Evolutionary conservation across 495 filamentous ascomycete genomes (phyloP).

Genomic region (Diplogelasinospora grovesii): DNA sequence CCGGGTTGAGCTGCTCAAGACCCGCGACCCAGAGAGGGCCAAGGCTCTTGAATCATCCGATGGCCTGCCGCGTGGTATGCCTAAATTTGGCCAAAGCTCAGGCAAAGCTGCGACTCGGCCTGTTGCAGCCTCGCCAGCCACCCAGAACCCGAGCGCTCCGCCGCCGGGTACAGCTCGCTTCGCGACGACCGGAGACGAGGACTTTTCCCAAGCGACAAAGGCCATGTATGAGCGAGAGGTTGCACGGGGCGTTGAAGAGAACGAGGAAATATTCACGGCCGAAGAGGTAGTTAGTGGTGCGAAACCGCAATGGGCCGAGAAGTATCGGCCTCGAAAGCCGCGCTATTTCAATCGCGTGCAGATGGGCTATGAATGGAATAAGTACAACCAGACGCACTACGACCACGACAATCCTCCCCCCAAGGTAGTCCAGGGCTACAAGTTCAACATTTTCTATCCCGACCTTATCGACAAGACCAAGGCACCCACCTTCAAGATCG

Average conservation of each 20-base stretch:
- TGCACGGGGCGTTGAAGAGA: conserved; percentile 83
- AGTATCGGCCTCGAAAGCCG: conserved; percentile 88
- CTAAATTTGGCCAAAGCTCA: conserved; percentile 5
- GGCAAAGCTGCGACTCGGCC: conserved; percentile 18
- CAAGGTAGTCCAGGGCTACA: conserved; percentile 97
- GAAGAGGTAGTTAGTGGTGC: conserved; percentile 69
- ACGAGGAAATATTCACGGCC: conserved; percentile 91
- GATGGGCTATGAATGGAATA: conserved; percentile 99
- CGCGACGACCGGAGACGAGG: conserved; percentile 66
- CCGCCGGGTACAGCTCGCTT: conserved; percentile 63
- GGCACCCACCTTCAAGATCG: conserved; percentile 91
- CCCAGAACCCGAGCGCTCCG: conserved; percentile 26
- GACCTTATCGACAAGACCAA: conserved; percentile 95
- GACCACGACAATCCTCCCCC: conserved; percentile 98
- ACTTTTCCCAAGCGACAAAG: conserved; percentile 87
- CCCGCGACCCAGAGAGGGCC: conserved; percentile 67
- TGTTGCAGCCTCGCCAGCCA: conserved; percentile 22
- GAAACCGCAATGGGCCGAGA: conserved; percentile 77
- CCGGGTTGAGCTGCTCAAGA: conserved; percentile 58
- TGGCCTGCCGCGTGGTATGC: conserved; percentile 13
- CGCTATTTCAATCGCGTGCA: conserved; percentile 97
- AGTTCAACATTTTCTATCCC: conserved; percentile 99
- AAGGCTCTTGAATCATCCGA: conserved; percentile 36
- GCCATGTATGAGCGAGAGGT: conserved; percentile 90
- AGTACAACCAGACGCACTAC: conserved; percentile 99